These are phyloP conservation scores for Hericium coralloides DNA, from an alignment of 768 basidiomycete species.

Conservation along the genomic window DNA sequence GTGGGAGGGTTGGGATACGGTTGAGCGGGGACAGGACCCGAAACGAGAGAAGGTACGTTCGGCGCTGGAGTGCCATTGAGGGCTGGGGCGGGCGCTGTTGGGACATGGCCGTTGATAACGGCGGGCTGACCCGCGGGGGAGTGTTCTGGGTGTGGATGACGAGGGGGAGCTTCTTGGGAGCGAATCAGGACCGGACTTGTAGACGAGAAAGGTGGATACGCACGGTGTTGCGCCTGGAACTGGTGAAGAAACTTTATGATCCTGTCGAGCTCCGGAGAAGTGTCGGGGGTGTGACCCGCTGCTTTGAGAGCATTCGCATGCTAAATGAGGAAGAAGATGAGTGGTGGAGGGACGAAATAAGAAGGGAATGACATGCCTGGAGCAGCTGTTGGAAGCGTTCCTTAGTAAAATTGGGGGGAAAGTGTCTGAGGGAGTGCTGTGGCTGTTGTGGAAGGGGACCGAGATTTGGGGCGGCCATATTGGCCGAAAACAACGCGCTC, in stretches of 20 bases:
- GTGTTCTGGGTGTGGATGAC: slow-evolving; percentile 13
- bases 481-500: background rate
- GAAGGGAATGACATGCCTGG: slow-evolving; percentile 13
- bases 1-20: slow-evolving; percentile 45
- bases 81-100: slow-evolving; percentile 18
- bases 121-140: slow-evolving; percentile 15
- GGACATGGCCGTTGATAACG: slow-evolving; percentile 43
- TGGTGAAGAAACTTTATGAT: slow-evolving; percentile 30
- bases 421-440: slow-evolving; percentile 10
- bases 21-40: slow-evolving; percentile 42
- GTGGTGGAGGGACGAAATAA: background rate
- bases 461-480: slow-evolving; percentile 21
- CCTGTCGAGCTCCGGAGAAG: slow-evolving; percentile 32
- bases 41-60: slow-evolving; percentile 32
- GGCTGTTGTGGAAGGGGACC: slow-evolving; percentile 15
- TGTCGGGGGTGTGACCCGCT: slow-evolving; percentile 38
- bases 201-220: background rate
- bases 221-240: slow-evolving; percentile 28
- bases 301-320: slow-evolving; percentile 33
- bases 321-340: slow-evolving; percentile 19
- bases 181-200: too few species aligned
- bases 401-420: slow-evolving; percentile 1
- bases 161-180: background rate
- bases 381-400: slow-evolving; percentile 21
- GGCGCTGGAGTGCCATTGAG: slow-evolving; percentile 28